Base-by-base conservation (phyloP, 2,329 filamentous ascomycete species). In the Cordyceps fumosorosea region DNA sequence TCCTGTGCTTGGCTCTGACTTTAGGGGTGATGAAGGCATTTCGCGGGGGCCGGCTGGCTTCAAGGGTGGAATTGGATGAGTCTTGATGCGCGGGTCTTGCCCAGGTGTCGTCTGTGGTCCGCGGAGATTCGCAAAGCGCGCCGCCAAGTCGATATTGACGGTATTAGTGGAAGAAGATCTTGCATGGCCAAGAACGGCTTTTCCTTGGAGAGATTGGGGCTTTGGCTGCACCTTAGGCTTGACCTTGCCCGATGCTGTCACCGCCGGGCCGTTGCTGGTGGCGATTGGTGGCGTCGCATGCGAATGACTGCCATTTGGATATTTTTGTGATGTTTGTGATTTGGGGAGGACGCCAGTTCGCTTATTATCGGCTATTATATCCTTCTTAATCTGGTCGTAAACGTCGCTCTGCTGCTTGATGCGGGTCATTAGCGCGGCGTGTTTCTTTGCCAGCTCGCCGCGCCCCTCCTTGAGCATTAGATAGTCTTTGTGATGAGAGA, bases 401-500 rank as follows among this genome's bases (percentile, higher is more conserved):
- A 75, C 74, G 14, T 71, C 70, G 51, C 79, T 76, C 55, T 81
- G 77, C 6, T 73, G 72, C 37, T 76, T 76, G 54, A 87, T 80
- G 63, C 80, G 79, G 56, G 75, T 77, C 62, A 82, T 76, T 10
- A 88, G 75, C 5, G 74, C 74, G 50, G 72, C 74, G 68, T 87
- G 84, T 18, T 79, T 70, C 55, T 78, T 76, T 54, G 75, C 73
- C 24, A 82, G 68, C 11, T 82, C 78, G 45, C 77, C 75, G 29
- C 78, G 76, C 55, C 86, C 84, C 44, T 75, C 75, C 67, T 85
- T 83, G 63, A 92, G 77, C 57, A 82, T 80, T 32, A 85, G 83
- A 72, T 86, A 96, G 65, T 93, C 90, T 62, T 83, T 85, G 72
- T 96, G 91, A 42, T 81, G 81, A 2, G 90, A 89, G 29, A 98